Evolutionary conservation across 208 protist species (phyloP).

Genomic region (Leptomonas seymouri): DNA sequence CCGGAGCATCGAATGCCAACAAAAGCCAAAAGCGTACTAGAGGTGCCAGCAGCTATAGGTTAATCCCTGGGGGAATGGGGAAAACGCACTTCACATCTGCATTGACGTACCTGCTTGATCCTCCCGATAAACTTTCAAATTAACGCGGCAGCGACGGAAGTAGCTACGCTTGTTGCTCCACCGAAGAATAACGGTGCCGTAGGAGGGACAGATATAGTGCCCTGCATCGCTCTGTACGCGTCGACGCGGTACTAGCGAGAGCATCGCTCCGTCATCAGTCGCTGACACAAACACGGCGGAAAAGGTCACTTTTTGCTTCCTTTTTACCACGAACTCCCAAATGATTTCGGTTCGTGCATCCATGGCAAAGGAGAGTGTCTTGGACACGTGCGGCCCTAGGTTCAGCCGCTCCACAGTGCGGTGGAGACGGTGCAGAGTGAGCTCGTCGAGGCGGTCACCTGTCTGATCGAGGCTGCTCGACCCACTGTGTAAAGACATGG

Average conservation of each 20-base stretch:
- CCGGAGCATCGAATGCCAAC: too few relatives aligned
- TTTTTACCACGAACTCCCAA: slow-evolving; percentile 64
- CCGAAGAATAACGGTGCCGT: slow-evolving; percentile 57
- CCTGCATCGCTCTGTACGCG: slow-evolving; percentile 43
- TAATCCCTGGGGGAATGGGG: too few relatives aligned
- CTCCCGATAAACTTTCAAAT: slow-evolving; percentile 44
- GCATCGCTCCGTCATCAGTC: slow-evolving; percentile 34
- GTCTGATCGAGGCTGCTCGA: neutral
- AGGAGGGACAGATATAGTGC: slow-evolving; percentile 51
- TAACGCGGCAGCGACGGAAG: slow-evolving; percentile 30
- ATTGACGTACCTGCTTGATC: slow-evolving; percentile 3
- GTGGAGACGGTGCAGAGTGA: slow-evolving; percentile 13
- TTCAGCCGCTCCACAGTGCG: slow-evolving; percentile 31
- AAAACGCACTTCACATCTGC: neutral
- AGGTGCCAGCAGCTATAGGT: too few relatives aligned
- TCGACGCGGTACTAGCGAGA: slow-evolving; percentile 26
- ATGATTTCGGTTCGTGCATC: slow-evolving; percentile 43
- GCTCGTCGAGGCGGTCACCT: neutral
- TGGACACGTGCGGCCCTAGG: slow-evolving; percentile 30
- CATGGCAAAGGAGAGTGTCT: slow-evolving; percentile 43
- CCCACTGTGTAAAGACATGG: neutral
- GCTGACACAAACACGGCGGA: slow-evolving; percentile 49
- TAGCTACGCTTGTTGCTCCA: slow-evolving; percentile 53
- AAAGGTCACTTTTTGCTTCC: slow-evolving; percentile 42
- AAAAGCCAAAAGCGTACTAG: too few relatives aligned